Evolutionary conservation across 2,329 filamentous ascomycete genomes (phyloP).

Genomic region (Penicillium digitatum): DNA sequence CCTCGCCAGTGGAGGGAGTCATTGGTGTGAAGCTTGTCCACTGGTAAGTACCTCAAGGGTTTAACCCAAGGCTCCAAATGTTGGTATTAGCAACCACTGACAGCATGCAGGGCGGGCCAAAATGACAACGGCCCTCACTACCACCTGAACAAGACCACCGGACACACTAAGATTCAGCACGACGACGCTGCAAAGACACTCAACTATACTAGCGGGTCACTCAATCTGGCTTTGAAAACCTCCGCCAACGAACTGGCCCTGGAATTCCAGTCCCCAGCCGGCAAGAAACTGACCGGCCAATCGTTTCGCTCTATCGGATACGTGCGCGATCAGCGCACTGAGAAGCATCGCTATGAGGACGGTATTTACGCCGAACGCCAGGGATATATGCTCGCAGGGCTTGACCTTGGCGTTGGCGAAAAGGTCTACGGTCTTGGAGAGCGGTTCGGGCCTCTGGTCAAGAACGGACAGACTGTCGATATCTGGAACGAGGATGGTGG

Average conservation of each 20-base stretch:
- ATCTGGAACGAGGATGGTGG: constrained; percentile 59
- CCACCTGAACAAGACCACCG: constrained; percentile 25
- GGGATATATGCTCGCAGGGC: constrained; percentile 40
- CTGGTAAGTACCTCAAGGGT: constrained; percentile 25
- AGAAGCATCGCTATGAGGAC: constrained; percentile 32
- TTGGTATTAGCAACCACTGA: neutral
- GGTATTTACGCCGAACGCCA: constrained; percentile 38
- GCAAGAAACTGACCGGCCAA: constrained; percentile 36
- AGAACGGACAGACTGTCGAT: constrained; percentile 65
- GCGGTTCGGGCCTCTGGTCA: constrained; percentile 72
- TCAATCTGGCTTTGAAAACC: constrained; percentile 34
- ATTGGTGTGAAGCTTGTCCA: constrained; percentile 41
- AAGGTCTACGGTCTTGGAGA: constrained; percentile 71
- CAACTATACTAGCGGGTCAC: constrained; percentile 32
- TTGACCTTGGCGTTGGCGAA: constrained; percentile 51
- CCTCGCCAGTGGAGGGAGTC: constrained; percentile 38
- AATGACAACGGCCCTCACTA: constrained; percentile 38
- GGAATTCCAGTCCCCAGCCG: constrained; percentile 21
- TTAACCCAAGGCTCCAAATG: neutral
- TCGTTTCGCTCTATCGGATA: constrained; percentile 41
- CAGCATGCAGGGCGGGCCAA: constrained; percentile 30
- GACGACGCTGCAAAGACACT: constrained; percentile 23
- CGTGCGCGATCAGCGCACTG: constrained; percentile 33
- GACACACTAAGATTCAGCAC: constrained; percentile 30
- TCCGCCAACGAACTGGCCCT: constrained; percentile 35